Evolutionary conservation across 2,329 filamentous ascomycete species (phyloP), one percentile per base, ranked within the genome.

Genomic region (Camptophora hylomeconis): DNA sequence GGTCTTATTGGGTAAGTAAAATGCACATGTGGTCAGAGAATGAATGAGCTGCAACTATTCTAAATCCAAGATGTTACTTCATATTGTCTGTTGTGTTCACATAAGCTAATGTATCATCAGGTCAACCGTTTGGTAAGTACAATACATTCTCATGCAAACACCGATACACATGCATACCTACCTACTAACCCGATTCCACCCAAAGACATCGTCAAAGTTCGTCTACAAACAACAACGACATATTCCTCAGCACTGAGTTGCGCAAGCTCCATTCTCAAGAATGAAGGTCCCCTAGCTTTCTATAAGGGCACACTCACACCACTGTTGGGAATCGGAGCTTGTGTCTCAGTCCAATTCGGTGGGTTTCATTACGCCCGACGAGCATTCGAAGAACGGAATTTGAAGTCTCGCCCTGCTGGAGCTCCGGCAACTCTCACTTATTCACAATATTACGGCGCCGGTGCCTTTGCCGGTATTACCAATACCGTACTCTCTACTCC

Each of bases 271-370:
- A 95, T 98, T 60, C 82, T 82, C 58, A 75, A 72, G 47, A 77
- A 82, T 48, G 89, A 98, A 56, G 89, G 89, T 2, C 67, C 84
- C 2, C 60, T 80, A 8, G 89, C 89, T 33, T 98, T 98, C 65
- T 98, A 98, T 72, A 98, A 98, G 60, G 89, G 89, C 48, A 95
- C 89, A 0, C 66, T 98, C 32, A 95, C 89, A 4, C 89, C 89
- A 0, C 67, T 98, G 32, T 72, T 98, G 33, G 89, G 89, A 43
- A 95, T 98, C 50, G 89, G 89, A 45, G 89, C 89, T 44, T 98
- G 89, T 54, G 86, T 75, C 24, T 94, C 84, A n/a, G 79, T 98
- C 46, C 89, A 98, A 64, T 98, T 98, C 56, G 89, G 86, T 39
- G 89, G 80, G 46, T 98, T 95, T 67, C 84, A 94, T 65, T 77